These are phyloP conservation scores for Phyllosticta paracitricarpa DNA, from an alignment of 2,329 filamentous ascomycete species.

Conservation along the genomic window DNA sequence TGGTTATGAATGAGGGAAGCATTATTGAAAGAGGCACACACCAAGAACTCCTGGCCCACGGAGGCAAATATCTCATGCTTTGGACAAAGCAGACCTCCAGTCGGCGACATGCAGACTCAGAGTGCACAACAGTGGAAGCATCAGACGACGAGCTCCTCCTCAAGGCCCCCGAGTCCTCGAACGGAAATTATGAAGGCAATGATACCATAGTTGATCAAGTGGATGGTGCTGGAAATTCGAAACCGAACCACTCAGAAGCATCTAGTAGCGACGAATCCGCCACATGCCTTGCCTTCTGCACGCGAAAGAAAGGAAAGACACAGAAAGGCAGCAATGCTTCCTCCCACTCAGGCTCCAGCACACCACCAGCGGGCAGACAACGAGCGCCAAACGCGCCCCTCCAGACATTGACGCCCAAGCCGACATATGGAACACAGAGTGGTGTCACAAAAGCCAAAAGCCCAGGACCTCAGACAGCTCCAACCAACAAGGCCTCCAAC, in stretches of 20 bases:
- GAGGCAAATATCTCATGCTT: conserved; percentile 71
- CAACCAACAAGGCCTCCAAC: neutral
- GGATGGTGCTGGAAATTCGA: neutral
- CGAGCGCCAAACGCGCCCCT: neutral
- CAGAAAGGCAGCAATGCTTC: neutral
- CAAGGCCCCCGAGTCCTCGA: neutral
- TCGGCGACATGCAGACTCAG: neutral
- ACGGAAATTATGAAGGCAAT: neutral
- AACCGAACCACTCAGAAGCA: neutral
- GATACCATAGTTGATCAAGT: neutral
- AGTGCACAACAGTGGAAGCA: neutral
- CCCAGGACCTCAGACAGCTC: neutral
- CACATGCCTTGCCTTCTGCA: neutral
- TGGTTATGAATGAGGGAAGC: conserved; percentile 66
- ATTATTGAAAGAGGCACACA: conserved; percentile 74
- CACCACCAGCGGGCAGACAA: neutral
- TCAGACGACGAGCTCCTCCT: neutral
- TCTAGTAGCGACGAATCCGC: neutral
- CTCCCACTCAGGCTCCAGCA: neutral
- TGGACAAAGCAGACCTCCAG: conserved; percentile 70
- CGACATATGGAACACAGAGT: neutral
- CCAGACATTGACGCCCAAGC: neutral
- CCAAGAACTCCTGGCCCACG: conserved; percentile 58
- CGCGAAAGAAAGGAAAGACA: neutral
- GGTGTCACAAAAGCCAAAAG: neutral